Conservation (phyloP, 176 grass and related monocot genomes). For the Paspalum vaginatum region DNA sequence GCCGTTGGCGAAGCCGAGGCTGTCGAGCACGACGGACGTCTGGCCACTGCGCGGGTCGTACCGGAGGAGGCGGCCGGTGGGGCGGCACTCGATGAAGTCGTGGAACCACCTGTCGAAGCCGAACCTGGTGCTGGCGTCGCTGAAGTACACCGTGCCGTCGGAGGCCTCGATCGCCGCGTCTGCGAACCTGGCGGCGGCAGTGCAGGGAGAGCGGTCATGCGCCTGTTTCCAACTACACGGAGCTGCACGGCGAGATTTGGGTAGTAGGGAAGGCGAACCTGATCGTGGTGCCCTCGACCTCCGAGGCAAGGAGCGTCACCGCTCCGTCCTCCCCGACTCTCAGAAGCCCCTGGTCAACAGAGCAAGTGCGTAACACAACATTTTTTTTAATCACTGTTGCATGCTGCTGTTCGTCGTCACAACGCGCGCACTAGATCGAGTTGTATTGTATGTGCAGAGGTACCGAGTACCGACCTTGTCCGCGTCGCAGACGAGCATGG, state of each 20-base stretch:
- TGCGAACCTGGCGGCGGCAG: slow-evolving; percentile 46
- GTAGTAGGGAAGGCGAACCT: slow-evolving; percentile 37
- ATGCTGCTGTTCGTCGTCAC: not conserved
- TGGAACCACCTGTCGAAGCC: slow-evolving; percentile 53
- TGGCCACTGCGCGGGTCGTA: slow-evolving; percentile 57
- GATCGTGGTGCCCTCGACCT: slow-evolving; percentile 56
- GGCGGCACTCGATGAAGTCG: slow-evolving; percentile 45
- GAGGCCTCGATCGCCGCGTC: slow-evolving; percentile 63
- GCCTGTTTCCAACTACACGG: not conserved
- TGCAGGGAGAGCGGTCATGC: not conserved
- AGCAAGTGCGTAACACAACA: not conserved
- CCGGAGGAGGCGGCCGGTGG: slow-evolving; percentile 76
- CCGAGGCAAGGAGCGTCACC: slow-evolving; percentile 55
- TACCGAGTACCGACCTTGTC: slow-evolving; percentile 41
- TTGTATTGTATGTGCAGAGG: not conserved
- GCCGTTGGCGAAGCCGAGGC: slow-evolving; percentile 72
- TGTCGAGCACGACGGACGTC: slow-evolving; percentile 47
- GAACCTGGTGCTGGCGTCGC: slow-evolving; percentile 64
- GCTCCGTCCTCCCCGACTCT: slow-evolving; percentile 54
- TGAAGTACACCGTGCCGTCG: slow-evolving; percentile 82
- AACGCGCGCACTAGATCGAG: not conserved
- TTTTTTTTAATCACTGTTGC: not conserved
- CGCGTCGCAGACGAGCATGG: slow-evolving; percentile 71
- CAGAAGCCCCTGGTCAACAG: slow-evolving; percentile 53
- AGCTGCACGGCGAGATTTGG: not conserved